phyloP scores from a whole-genome alignment of 805 yeast species.

The Candida taoyuanica region DNA sequence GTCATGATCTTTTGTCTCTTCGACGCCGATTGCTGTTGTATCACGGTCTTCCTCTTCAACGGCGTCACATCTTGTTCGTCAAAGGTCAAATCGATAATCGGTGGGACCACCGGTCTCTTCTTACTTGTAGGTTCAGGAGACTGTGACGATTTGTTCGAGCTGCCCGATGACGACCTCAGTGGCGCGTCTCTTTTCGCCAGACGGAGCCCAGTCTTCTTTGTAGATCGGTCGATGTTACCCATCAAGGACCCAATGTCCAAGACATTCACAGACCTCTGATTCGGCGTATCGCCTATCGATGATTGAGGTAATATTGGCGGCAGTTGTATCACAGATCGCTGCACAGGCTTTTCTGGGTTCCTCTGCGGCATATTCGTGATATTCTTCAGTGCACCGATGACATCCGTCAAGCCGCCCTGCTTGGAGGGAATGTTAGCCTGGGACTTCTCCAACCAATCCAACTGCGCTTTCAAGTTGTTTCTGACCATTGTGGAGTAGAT shows the following conservation, averaged over 20 bases:
- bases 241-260: conserved; percentile 6
- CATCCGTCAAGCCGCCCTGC: conserved; percentile 11
- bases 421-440: conserved; percentile 23
- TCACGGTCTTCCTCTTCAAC: conserved; percentile 2
- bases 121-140: conserved; percentile 18
- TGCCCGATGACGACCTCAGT: conserved; percentile 10
- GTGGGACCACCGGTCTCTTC: neutral
- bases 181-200: conserved; percentile 20
- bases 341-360: too few species aligned
- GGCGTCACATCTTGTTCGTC: conserved; percentile 18
- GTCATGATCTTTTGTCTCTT: conserved; percentile 9
- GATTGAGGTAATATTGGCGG: too few species aligned
- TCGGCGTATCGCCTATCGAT: too few species aligned
- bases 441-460: conserved; percentile 25
- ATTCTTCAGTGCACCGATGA: conserved; percentile 5
- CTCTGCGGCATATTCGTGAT: conserved; percentile 2
- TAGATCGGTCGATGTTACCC: conserved; percentile 9
- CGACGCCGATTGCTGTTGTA: neutral
- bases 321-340: too few species aligned
- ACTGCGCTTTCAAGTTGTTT: conserved; percentile 27
- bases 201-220: conserved; percentile 17
- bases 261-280: neutral
- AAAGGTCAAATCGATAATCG: conserved; percentile 26
- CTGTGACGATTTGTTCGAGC: conserved; percentile 1
- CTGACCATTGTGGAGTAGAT: conserved; percentile 16